Evolutionary conservation across 2,329 filamentous ascomycete species (phyloP).

Genomic region (Albophoma yamanashiensis): DNA sequence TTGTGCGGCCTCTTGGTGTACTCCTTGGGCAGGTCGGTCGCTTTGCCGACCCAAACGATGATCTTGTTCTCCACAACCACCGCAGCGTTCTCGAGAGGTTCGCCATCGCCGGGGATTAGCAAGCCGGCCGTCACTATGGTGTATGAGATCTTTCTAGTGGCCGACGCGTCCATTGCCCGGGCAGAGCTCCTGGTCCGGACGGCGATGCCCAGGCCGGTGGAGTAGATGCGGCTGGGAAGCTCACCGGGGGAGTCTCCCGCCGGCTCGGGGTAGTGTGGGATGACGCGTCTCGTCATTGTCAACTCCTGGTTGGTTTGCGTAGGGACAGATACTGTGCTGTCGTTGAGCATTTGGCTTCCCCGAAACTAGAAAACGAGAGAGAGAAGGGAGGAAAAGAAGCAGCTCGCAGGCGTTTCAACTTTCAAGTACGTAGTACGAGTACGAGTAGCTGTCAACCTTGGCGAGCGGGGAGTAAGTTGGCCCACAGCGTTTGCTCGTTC

Average conservation of each 20-base stretch:
- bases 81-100: conserved; percentile 18
- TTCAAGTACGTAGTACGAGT: not conserved
- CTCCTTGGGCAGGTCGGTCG: conserved; percentile 15
- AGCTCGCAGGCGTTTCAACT: not conserved
- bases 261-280: not conserved
- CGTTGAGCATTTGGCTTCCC: not conserved
- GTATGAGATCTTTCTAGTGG: conserved; percentile 15
- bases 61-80: conserved; percentile 24
- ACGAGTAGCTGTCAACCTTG: not conserved
- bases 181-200: conserved; percentile 7
- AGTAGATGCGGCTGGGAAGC: conserved; percentile 10
- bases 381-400: not conserved
- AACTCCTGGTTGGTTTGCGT: not conserved
- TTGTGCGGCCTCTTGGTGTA: conserved; percentile 18
- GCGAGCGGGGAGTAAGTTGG: not conserved
- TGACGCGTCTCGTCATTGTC: conserved; percentile 1
- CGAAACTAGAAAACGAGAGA: not conserved
- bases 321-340: not conserved
- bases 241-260: not conserved
- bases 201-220: conserved; percentile 17
- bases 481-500: not conserved
- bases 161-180: not conserved
- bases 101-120: conserved; percentile 25
- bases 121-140: conserved; percentile 21
- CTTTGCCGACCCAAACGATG: conserved; percentile 25